phyloP scores from a whole-genome alignment of 495 filamentous ascomycete genomes.

The Pseudevernia furfuracea region DNA sequence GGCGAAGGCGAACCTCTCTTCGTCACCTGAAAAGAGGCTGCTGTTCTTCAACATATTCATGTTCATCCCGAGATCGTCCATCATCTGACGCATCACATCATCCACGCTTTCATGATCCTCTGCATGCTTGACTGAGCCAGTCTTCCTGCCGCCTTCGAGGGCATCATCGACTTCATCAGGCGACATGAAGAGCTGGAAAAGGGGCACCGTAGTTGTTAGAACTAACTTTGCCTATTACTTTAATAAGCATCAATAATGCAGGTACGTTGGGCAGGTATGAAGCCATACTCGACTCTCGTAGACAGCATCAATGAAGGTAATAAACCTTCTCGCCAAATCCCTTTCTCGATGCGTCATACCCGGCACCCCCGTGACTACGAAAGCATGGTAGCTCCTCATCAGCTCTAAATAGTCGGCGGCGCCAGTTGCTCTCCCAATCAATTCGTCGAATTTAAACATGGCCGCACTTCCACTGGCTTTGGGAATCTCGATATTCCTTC shows the following conservation, averaged over 20 bases:
- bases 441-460: conserved; percentile 80
- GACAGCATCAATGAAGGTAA: conserved; percentile 93
- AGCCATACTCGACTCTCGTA: conserved; percentile 62
- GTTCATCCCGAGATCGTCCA: conserved; percentile 88
- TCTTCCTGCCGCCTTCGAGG: conserved; percentile 32
- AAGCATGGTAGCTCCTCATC: conserved; percentile 81
- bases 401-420: conserved; percentile 95
- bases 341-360: conserved; percentile 79
- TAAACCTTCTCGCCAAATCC: conserved; percentile 89
- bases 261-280: conserved; percentile 8
- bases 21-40: conserved; percentile 85
- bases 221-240: conserved; percentile 74
- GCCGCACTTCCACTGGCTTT: conserved; percentile 80
- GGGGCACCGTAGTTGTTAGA: conserved; percentile 76
- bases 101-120: conserved; percentile 56
- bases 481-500: conserved; percentile 79
- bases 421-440: conserved; percentile 78
- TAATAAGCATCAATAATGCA: not conserved
- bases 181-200: conserved; percentile 84
- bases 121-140: conserved; percentile 25
- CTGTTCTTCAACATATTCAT: conserved; percentile 79
- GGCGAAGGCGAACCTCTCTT: conserved; percentile 94
- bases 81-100: conserved; percentile 78
- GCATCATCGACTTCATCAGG: conserved; percentile 57
- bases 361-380: conserved; percentile 84